A percentile compares a stretch with the other conserved stretches of the same genome.
Evolutionary conservation across 2,329 filamentous ascomycete genomes (phyloP).

Genomic region (Alternaria tenuissima): DNA sequence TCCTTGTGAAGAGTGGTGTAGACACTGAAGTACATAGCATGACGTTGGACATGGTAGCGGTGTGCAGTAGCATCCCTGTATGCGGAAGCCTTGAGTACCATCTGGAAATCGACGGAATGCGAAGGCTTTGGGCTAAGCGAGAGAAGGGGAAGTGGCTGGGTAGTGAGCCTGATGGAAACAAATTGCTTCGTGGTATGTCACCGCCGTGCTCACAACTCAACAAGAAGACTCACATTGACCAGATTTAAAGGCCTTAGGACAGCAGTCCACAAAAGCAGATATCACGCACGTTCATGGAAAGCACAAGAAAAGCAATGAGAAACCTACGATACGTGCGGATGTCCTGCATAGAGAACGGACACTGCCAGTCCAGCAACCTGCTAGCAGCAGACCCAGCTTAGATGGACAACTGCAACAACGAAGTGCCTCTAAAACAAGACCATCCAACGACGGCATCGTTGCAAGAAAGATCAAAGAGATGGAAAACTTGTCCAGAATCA

Average conservation of each 20-base stretch:
- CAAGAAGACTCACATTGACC: not conserved
- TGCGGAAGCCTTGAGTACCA: slow-evolving; percentile 30
- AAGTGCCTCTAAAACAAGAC: not conserved
- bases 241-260: slow-evolving; percentile 28
- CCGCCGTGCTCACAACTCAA: too few relatives aligned
- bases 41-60: slow-evolving; percentile 26
- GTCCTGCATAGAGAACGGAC: not conserved
- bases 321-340: not conserved
- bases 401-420: not conserved
- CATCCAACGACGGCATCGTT: not conserved
- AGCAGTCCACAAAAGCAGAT: not conserved
- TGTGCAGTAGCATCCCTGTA: slow-evolving; percentile 31
- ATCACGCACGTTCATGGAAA: not conserved
- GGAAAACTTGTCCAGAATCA: slow-evolving; percentile 7
- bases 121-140: slow-evolving; percentile 35
- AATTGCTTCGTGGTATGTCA: slow-evolving; percentile 31
- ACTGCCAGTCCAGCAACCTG: not conserved
- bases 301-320: not conserved
- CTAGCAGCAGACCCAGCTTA: not conserved
- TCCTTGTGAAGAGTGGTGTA: slow-evolving; percentile 32
- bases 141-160: slow-evolving; percentile 32
- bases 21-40: slow-evolving; percentile 27
- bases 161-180: slow-evolving; percentile 31
- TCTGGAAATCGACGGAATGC: slow-evolving; percentile 33
- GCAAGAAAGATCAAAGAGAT: slow-evolving; percentile 9